phyloP scores from a whole-genome alignment of 1,284 basidiomycete species.

The Ustilago crameri region DNA sequence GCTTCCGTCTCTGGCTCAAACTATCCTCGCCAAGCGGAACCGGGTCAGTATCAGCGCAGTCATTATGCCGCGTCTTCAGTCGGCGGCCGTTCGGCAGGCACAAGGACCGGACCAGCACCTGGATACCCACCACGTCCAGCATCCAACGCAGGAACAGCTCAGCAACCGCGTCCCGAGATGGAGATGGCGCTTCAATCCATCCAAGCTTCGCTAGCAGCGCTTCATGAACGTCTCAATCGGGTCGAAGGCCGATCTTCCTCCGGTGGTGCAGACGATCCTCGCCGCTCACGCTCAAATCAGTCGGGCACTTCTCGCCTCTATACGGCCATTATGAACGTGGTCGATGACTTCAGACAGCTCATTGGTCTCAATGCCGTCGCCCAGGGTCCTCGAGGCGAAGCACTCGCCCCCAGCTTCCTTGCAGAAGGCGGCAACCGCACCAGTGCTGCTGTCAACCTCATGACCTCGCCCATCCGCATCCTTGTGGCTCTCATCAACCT shows the following conservation, averaged over 20 bases:
- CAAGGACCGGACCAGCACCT: constrained; percentile 17
- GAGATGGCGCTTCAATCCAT: constrained; percentile 76
- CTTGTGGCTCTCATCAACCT: constrained; percentile 53
- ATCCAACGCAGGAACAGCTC: constrained; percentile 33
- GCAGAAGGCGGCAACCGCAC: constrained; percentile 31
- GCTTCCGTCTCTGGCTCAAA: constrained; percentile 35
- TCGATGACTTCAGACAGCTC: constrained; percentile 39
- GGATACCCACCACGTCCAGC: constrained; percentile 33
- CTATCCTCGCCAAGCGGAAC: constrained; percentile 34
- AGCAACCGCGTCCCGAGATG: constrained; percentile 46
- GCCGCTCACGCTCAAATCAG: constrained; percentile 13
- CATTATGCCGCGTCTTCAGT: constrained; percentile 56
- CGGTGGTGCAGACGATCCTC: constrained; percentile 25
- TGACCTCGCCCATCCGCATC: constrained; percentile 42
- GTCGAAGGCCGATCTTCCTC: constrained; percentile 48
- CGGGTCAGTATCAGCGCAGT: constrained; percentile 36
- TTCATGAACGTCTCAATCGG: constrained; percentile 80
- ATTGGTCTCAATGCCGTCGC: constrained; percentile 25
- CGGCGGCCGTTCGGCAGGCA: constrained; percentile 51
- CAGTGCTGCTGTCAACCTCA: constrained; percentile 24
- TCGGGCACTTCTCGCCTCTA: constrained; percentile 21
- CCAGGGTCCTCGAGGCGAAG: constrained; percentile 28
- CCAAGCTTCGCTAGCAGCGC: constrained; percentile 86
- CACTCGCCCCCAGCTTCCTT: constrained; percentile 43
- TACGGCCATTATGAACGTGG: constrained; percentile 31